These are phyloP conservation scores for Decorospora gaudefroyi DNA, from an alignment of 2,329 filamentous ascomycete genomes.

Conservation along the genomic window DNA sequence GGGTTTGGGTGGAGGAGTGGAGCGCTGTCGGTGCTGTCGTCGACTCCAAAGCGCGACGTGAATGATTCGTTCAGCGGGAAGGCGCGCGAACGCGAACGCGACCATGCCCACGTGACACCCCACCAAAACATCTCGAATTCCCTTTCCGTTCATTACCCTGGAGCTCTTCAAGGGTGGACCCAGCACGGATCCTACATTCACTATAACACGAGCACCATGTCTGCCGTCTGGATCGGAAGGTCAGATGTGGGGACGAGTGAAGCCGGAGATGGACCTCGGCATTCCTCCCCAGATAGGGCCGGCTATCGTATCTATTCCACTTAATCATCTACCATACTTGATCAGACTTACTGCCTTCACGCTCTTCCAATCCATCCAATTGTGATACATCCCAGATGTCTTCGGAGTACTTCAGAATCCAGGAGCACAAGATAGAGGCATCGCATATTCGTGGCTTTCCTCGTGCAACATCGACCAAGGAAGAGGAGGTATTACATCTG, in stretches of 20 bases:
- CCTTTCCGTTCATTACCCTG: no score
- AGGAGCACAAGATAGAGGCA: constrained; percentile 70
- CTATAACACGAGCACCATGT: not conserved
- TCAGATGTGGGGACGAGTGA: constrained; percentile 5
- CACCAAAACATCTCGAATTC: constrained; percentile 13
- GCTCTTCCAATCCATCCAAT: no score
- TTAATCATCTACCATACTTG: no score
- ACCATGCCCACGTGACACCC: constrained; percentile 23
- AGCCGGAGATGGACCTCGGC: constrained; percentile 29
- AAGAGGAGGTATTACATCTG: constrained; percentile 74
- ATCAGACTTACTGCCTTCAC: not conserved
- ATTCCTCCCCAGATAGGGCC: constrained; percentile 26
- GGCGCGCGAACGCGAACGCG: constrained; percentile 13
- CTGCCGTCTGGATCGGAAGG: not conserved
- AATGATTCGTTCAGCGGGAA: constrained; percentile 1
- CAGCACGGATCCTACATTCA: not conserved
- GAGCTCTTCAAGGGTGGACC: no score
- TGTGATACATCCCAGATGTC: constrained; percentile 39
- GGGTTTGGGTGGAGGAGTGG: constrained; percentile 1
- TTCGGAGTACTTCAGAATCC: constrained; percentile 62
- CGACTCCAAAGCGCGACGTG: constrained; percentile 10
- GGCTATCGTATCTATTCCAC: no score
- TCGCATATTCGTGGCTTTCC: constrained; percentile 81
- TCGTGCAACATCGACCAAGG: constrained; percentile 69
- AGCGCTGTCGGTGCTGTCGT: constrained; percentile 12